Percentiles rank a stretch among this genome's conserved stretches.
Conservation (phyloP, 129 eudicot genomes). For the Silybum marianum region DNA sequence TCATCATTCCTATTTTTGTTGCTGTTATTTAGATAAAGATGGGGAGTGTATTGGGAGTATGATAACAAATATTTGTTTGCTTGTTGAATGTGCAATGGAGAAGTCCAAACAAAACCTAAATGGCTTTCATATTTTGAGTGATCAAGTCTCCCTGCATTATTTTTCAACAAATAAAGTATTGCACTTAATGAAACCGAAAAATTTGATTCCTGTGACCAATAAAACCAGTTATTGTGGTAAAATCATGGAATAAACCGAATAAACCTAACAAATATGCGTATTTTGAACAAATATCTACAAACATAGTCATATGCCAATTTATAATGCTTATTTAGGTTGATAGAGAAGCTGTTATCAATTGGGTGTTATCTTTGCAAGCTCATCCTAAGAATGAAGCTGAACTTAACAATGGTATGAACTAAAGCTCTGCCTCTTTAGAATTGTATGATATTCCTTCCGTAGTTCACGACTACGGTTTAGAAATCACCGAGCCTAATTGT, state of each 20-base stretch:
- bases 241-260: not conserved
- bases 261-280: too few relatives aligned
- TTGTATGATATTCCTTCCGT: not conserved
- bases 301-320: constrained; percentile 11
- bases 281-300: not conserved
- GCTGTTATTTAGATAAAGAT: not conserved
- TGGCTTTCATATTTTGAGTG: not conserved
- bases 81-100: not conserved
- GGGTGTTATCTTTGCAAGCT: constrained; percentile 88
- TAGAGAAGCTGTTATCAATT: constrained; percentile 62
- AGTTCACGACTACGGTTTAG: not conserved
- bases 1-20: not conserved
- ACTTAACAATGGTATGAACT: constrained; percentile 55
- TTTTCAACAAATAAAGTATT: not conserved
- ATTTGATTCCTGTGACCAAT: not conserved
- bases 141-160: not conserved
- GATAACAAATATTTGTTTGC: not conserved
- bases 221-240: not conserved
- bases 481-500: constrained; percentile 8
- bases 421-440: constrained; percentile 2
- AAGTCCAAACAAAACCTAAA: not conserved
- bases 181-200: not conserved
- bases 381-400: constrained; percentile 58
- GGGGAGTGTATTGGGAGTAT: not conserved
- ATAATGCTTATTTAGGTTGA: constrained; percentile 51